These are phyloP conservation scores for Eustoma russellianum DNA, from an alignment of 257 asterid genomes.

Conservation along the genomic window DNA sequence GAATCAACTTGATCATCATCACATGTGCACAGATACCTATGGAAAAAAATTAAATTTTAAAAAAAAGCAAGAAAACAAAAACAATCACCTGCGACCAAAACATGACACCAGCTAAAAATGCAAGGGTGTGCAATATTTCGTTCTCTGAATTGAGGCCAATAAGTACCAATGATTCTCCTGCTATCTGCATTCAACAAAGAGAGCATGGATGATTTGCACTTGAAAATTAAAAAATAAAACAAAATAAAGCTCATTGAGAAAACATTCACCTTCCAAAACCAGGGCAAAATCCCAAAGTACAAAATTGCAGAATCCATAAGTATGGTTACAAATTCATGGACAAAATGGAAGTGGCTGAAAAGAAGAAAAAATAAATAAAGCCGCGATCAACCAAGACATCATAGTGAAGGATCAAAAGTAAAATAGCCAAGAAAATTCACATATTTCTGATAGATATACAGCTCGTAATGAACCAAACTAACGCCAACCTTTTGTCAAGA, in stretches of 20 bases:
- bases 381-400: slow-evolving; percentile 10
- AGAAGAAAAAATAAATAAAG: slow-evolving; percentile 3
- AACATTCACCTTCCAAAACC: slow-evolving; percentile 91
- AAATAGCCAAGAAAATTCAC: not conserved
- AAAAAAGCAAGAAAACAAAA: slow-evolving; percentile 2
- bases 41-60: too few relatives aligned
- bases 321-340: slow-evolving; percentile 71
- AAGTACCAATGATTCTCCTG: slow-evolving; percentile 59
- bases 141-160: slow-evolving; percentile 65
- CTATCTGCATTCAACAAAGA: slow-evolving; percentile 41
- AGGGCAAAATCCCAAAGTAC: slow-evolving; percentile 73
- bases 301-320: slow-evolving; percentile 78
- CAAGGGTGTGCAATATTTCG: slow-evolving; percentile 77
- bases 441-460: not conserved
- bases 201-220: not conserved
- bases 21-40: too few relatives aligned
- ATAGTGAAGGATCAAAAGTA: not conserved
- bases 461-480: slow-evolving; percentile 5
- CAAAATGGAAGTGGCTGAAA: slow-evolving; percentile 75
- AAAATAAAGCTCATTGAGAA: not conserved
- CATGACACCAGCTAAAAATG: slow-evolving; percentile 89
- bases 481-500: slow-evolving; percentile 77
- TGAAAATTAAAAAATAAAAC: not conserved
- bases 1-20: too few relatives aligned
- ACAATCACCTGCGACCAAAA: slow-evolving; percentile 83